Conservation (phyloP, 1,139 yeast species). For the Candida sp. region DNA sequence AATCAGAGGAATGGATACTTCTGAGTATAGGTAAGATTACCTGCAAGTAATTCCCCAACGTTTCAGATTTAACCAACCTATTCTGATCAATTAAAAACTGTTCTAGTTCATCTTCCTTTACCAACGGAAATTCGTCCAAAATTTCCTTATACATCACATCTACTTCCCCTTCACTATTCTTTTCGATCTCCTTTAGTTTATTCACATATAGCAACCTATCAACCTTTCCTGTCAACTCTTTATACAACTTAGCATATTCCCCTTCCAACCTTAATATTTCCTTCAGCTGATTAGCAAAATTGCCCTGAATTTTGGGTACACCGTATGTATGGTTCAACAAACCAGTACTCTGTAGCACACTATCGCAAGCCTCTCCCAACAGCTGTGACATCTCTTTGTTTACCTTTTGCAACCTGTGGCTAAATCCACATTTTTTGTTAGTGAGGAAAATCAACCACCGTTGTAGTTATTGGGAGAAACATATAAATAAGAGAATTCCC, state of each 20-base stretch:
- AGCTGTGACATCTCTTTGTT: constrained; percentile 13
- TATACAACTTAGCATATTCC: constrained; percentile 19
- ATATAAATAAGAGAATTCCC: too few species aligned
- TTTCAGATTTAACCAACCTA: constrained; percentile 20
- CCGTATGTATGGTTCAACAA: constrained; percentile 28
- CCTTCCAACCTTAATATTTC: constrained; percentile 14
- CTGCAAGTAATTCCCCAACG: constrained; percentile 21
- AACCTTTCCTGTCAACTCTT: constrained; percentile 19
- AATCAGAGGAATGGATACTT: constrained; percentile 28
- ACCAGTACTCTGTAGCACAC: constrained; percentile 14
- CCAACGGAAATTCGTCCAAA: constrained; percentile 9
- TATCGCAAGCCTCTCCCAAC: constrained; percentile 18
- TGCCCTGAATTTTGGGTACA: constrained; percentile 14
- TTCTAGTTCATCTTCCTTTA: constrained; percentile 17
- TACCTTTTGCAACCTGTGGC: not conserved
- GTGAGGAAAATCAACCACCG: not conserved
- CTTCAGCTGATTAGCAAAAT: not conserved
- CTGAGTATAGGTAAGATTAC: constrained; percentile 28
- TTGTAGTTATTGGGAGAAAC: not conserved
- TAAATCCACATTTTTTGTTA: not conserved
- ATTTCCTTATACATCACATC: constrained; percentile 8
- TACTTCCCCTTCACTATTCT: constrained; percentile 8
- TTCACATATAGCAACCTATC: constrained; percentile 29
- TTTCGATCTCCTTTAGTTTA: constrained; percentile 16
- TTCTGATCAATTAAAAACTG: constrained; percentile 17